Evolutionary conservation across 305 asterid genomes (phyloP), one percentile per base, ranked within the genome.

Genomic region (Fraxinus ornus): DNA sequence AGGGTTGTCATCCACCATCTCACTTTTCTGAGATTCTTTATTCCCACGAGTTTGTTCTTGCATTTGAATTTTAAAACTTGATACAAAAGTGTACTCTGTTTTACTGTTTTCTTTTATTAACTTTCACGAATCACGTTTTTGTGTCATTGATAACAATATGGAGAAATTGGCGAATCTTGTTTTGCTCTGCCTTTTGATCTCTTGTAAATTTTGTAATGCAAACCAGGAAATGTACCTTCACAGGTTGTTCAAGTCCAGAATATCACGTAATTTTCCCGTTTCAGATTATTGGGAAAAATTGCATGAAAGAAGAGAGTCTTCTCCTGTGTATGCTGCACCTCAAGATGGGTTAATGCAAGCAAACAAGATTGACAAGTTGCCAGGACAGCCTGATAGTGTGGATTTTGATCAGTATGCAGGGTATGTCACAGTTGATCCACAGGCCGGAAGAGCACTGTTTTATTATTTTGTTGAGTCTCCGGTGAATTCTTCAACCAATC

Each of bases 401-500:
- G 82, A 85, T 52, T 91, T 92, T 41, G 86, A 83, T 78, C 97
- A 92, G 64, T 92, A 90, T 79, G 79, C 94, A 21, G 94, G 97
- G 0, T 89, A 89, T 78, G 91, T 91, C 6, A 91, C 94, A 0
- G 90, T 92, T 4, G 88, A 90, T 78, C 87, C 86, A 3, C 44
- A 41, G 5, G 91, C 89, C 7, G 97, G 92, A 15, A 78, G 89
- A 57, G 91, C 92, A 3, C 76, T 89, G 32, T 92, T 84, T 52
- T 92, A 91, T 79, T 91, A 90, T 44, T 90, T 92, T 35, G 86
- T 77, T 7, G 96, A 92, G 81, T 89, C 91, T 4, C 81, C 84
- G 1, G 76, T 75, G 9, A 81, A 87, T 70, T 75, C 91, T 24
- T 80, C 90, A 12, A 66, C 84, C 44, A 86, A 85, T 41, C 97